Percentiles rank a stretch among this genome's conserved stretches.
Conservation (phyloP, 495 filamentous ascomycete genomes). For the Xylaria acuta region DNA sequence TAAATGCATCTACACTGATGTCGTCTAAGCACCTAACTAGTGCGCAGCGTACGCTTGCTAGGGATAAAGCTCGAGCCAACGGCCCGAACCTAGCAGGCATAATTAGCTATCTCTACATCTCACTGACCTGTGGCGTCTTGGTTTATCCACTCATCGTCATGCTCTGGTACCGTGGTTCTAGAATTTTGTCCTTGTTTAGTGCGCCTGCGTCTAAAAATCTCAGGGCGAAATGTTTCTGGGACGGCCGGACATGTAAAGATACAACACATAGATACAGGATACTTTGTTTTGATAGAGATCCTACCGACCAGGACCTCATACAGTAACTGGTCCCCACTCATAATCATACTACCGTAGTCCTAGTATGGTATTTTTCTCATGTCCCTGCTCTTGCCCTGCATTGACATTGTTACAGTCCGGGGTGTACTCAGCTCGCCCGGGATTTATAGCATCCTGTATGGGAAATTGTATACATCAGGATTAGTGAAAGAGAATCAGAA, state of each 20-base stretch:
- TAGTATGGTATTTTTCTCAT: not conserved
- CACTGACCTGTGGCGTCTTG: not conserved
- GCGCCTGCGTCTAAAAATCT: not conserved
- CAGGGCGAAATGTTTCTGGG: not conserved
- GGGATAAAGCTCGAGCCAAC: slow-evolving; percentile 13
- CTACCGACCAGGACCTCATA: not conserved
- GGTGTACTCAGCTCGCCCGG: slow-evolving; percentile 18
- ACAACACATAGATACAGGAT: not conserved
- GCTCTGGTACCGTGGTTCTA: not conserved
- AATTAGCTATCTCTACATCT: not conserved
- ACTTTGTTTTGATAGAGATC: not conserved
- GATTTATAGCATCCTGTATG: not conserved
- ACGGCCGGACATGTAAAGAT: not conserved
- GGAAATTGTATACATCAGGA: not conserved
- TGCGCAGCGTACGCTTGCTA: not conserved
- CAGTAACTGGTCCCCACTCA: not conserved
- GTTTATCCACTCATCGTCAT: not conserved
- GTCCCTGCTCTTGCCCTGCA: slow-evolving; percentile 13
- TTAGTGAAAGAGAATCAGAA: not conserved
- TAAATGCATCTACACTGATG: not conserved
- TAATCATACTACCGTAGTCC: slow-evolving; percentile 1
- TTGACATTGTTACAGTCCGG: slow-evolving; percentile 6
- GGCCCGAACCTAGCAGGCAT: not conserved
- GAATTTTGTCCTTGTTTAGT: not conserved
- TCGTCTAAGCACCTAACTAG: not conserved